Conservation (phyloP, 2,329 filamentous ascomycete genomes). For the Plectosphaerella plurivora region DNA sequence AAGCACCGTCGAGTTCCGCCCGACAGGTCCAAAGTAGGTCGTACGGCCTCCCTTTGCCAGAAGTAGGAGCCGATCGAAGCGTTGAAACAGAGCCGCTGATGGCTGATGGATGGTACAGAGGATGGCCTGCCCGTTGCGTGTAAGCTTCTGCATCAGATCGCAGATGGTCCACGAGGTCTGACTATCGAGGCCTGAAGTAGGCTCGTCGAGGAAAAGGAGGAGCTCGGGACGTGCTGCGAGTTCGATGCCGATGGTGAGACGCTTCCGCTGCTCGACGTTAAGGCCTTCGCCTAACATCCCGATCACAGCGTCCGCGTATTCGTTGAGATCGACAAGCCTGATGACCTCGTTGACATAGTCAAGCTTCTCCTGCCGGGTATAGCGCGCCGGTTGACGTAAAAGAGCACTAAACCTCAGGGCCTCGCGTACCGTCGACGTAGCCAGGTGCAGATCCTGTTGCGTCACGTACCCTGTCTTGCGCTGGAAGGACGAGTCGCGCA, state of each 20-base stretch:
- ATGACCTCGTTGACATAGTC: conserved; percentile 23
- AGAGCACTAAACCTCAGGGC: conserved; percentile 63
- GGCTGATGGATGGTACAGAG: too few relatives aligned
- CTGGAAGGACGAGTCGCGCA: conserved; percentile 58
- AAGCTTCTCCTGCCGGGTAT: conserved; percentile 28
- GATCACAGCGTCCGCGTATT: conserved; percentile 67
- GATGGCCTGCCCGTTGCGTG: conserved; percentile 44
- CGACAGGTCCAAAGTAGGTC: conserved; percentile 57
- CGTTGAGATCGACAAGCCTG: conserved; percentile 36
- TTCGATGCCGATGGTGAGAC: conserved; percentile 73
- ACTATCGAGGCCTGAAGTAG: conserved; percentile 68
- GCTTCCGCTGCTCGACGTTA: conserved; percentile 41
- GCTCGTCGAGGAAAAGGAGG: conserved; percentile 68
- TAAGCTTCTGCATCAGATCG: conserved; percentile 63
- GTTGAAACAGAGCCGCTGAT: conserved; percentile 42
- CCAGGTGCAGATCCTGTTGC: conserved; percentile 66
- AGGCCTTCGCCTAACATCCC: conserved; percentile 58
- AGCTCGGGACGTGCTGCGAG: conserved; percentile 70
- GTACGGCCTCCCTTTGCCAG: conserved; percentile 49
- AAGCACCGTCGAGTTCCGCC: conserved; percentile 41
- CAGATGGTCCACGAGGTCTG: conserved; percentile 74
- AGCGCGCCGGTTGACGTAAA: conserved; percentile 59
- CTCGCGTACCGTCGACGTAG: conserved; percentile 64
- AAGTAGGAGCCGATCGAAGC: conserved; percentile 53
- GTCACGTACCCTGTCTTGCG: conserved; percentile 71